Evolutionary conservation across 768 basidiomycete species (phyloP), one percentile per base, ranked within the genome.

Genomic region (Amanita polypyramis): DNA sequence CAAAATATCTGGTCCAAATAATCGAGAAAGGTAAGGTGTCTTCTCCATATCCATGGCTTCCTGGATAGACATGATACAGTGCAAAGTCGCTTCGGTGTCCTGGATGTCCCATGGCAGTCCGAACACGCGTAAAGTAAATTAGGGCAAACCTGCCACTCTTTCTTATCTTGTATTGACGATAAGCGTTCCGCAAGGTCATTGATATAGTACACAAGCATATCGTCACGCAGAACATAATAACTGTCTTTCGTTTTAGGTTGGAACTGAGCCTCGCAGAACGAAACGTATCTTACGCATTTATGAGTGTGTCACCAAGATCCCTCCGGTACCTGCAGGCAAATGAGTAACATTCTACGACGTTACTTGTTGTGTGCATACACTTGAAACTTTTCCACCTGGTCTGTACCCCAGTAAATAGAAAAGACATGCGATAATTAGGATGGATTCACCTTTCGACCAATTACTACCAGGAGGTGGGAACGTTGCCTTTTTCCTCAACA

Each of bases 11-110:
- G 78, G 68, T n/a, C 79, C 77, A 58, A 94, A 94, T 11, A 97
- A 54, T 8, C 75, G 73, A 19, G 67, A 61, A 2, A 92, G 68
- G 41, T 80, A 73, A 0, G 65, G 81, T 4, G 65, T 62, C 30
- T 67, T 69, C 37, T 74, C 73, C 45, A 75, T 62, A 51, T 76
- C 74, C 21, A 94, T 72, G 0, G 91, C 90, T 69, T 97, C 94
- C 56, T 94, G 88, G 7, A 92, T 73, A 5, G 84, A 84, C 68
- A 82, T 81, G 33, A 95, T 72, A 57, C 88, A 93, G 58, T 94
- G 88, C 5, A 97, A 62, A 0, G 82, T 82, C 2, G 86, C 86
- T 64, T 97, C 94, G 33, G 92, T 75, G 51, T 88, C 82, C 89
- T 95, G 53, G 0, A 43, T 20, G 6, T 20, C 29, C 20, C 36